Evolutionary conservation across 2,329 filamentous ascomycete genomes (phyloP).

Genomic region (Aureobasidium sp.): DNA sequence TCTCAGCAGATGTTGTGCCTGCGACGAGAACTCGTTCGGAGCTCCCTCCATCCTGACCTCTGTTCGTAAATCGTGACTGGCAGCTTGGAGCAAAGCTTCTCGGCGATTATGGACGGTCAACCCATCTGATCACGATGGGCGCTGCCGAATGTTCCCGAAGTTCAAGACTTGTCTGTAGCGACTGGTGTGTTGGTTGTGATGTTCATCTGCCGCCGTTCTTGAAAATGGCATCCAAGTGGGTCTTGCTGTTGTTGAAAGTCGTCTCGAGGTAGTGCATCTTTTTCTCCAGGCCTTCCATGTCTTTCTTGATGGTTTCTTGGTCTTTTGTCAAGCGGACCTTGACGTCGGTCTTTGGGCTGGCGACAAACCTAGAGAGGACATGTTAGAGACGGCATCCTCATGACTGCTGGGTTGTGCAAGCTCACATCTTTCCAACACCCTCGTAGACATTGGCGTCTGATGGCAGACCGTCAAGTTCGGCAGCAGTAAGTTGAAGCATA

Average conservation of each 20-base stretch:
- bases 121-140: not conserved
- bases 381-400: not conserved
- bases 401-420: not conserved
- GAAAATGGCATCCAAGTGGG: conserved; percentile 85
- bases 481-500: conserved; percentile 77
- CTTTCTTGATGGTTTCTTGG: conserved; percentile 63
- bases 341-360: conserved; percentile 62
- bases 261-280: conserved; percentile 89
- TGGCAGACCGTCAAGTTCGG: conserved; percentile 71
- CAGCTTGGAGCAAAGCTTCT: not conserved
- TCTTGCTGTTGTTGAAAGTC: conserved; percentile 86
- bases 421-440: conserved; percentile 93
- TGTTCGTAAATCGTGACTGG: not conserved
- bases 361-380: conserved; percentile 66
- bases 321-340: conserved; percentile 69
- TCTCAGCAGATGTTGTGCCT: not conserved
- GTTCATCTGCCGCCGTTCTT: conserved; percentile 31
- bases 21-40: not conserved
- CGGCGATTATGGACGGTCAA: not conserved
- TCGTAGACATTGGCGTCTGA: conserved; percentile 77
- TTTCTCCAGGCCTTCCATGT: conserved; percentile 76
- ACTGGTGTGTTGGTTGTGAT: not conserved
- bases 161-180: not conserved
- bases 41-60: not conserved
- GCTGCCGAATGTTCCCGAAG: not conserved